Base-by-base conservation (phyloP, 345 rosid species). In the Cardamine occulta region DNA sequence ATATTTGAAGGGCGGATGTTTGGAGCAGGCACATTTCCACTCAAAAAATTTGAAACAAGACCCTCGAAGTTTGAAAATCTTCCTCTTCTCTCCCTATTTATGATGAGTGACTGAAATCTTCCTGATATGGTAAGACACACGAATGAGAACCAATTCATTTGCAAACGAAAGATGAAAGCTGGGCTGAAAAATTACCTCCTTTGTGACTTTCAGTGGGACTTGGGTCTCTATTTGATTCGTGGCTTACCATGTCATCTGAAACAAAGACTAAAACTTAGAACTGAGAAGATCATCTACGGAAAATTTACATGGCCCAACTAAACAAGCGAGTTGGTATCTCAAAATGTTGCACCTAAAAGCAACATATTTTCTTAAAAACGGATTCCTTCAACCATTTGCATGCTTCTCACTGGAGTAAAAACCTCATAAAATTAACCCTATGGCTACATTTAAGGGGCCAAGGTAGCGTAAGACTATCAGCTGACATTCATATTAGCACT, bases 21-120 rank as follows among this genome's bases (percentile, higher is more conserved):
- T 17, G 74, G 79, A 18, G 77, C 64, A 69, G 90, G 74, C 72
- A 78, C 76, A 66, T 75, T 79, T 77, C 82, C 84, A 18, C 74
- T 74, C 44, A 87, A 79, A 74, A 73, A 65, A 57, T 68, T 81
- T 4, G 87, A 45, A 68, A 80, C 70, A 63, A 84, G 85, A 65
- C 88, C 88, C 49, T 88, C 91, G 29, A 54, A 69, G 78, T 81
- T 87, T 35, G 85, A 73, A 77, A 85, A 77, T 82, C 90, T 82
- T 73, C 91, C 96, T 80, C 90, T 85, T 76, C 82, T 93, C 81
- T 87, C 96, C 88, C 88, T 85, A 77, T 91, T 91, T 53, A 88
- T 54, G 63, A 68, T 81, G 80, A 84, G 82, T 31, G 93, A 56
- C 44, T 82, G 93, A 83, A 81, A 80, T 80, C 88, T 83, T 79